phyloP scores from a whole-genome alignment of 768 basidiomycete genomes.

The Boletus reticuloceps region DNA sequence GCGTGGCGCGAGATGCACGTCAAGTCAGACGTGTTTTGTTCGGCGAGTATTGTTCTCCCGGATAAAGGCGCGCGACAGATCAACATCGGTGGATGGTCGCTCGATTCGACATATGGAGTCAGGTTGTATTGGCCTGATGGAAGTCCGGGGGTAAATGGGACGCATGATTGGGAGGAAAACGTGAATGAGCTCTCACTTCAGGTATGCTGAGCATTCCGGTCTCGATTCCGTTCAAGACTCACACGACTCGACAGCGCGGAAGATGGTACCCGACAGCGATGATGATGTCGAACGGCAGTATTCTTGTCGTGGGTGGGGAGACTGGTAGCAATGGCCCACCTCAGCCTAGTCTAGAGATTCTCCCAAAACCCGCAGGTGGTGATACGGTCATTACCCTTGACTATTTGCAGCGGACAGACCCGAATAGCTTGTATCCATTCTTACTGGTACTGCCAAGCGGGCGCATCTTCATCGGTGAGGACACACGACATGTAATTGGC shows the following conservation, averaged over 20 bases:
- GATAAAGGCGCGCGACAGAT: slow-evolving; percentile 55
- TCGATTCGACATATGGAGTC: slow-evolving; percentile 68
- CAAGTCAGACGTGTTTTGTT: slow-evolving; percentile 78
- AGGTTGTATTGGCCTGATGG: slow-evolving; percentile 74
- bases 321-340: slow-evolving; percentile 66
- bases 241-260: slow-evolving; percentile 39
- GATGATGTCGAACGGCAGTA: slow-evolving; percentile 68
- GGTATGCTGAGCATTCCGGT: slow-evolving; percentile 32
- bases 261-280: slow-evolving; percentile 75
- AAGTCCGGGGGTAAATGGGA: slow-evolving; percentile 62
- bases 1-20: slow-evolving; percentile 80
- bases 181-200: slow-evolving; percentile 54
- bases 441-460: slow-evolving; percentile 68
- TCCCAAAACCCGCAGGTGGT: slow-evolving; percentile 66
- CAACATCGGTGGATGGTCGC: slow-evolving; percentile 51
- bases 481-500: background rate
- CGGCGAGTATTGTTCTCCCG: slow-evolving; percentile 69
- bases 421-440: slow-evolving; percentile 81
- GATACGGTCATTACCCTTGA: slow-evolving; percentile 59
- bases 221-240: background rate
- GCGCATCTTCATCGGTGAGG: slow-evolving; percentile 65
- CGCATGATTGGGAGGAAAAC: slow-evolving; percentile 81
- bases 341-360: slow-evolving; percentile 67
- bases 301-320: slow-evolving; percentile 76
- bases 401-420: slow-evolving; percentile 69